Conservation (phyloP, 352 stramenopile genomes). For the Phytophthora niederhauseri region DNA sequence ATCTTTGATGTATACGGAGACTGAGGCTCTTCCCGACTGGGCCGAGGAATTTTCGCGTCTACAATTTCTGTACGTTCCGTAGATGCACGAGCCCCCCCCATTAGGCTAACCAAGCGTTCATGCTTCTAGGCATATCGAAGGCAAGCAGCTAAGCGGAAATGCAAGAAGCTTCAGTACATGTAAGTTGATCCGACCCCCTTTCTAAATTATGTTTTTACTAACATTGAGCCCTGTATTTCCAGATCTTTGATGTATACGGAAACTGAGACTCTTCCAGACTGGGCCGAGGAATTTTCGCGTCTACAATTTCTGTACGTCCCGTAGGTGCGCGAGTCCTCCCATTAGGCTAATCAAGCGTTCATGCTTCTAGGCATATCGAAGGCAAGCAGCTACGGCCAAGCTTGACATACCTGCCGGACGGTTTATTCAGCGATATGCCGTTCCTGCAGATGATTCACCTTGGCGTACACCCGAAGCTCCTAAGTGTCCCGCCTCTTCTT, state of each 20-base stretch:
- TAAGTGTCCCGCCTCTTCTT: conserved; percentile 10
- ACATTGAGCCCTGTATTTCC: not conserved
- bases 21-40: conserved; percentile 23
- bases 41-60: conserved; percentile 19
- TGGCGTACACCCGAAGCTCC: conserved; percentile 18
- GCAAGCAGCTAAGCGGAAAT: conserved; percentile 22
- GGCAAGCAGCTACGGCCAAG: conserved; percentile 22
- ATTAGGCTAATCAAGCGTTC: not conserved
- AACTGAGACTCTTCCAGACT: conserved; percentile 20
- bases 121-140: conserved; percentile 15
- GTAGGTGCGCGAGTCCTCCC: no score
- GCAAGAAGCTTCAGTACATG: conserved; percentile 40
- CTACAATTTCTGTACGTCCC: conserved; percentile 13
- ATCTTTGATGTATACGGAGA: conserved; percentile 38
- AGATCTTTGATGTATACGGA: conserved; percentile 41
- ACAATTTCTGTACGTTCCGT: conserved; percentile 18
- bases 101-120: not conserved
- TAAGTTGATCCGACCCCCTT: conserved; percentile 13
- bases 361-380: conserved; percentile 13
- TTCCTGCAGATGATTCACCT: conserved; percentile 29
- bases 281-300: conserved; percentile 23
- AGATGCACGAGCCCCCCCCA: no score
- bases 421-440: conserved; percentile 35
- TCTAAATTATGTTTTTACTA: no score
- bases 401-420: conserved; percentile 6